Evolutionary conservation across 2,329 filamentous ascomycete genomes (phyloP).

Genomic region (Verticillium nonalfalfae): DNA sequence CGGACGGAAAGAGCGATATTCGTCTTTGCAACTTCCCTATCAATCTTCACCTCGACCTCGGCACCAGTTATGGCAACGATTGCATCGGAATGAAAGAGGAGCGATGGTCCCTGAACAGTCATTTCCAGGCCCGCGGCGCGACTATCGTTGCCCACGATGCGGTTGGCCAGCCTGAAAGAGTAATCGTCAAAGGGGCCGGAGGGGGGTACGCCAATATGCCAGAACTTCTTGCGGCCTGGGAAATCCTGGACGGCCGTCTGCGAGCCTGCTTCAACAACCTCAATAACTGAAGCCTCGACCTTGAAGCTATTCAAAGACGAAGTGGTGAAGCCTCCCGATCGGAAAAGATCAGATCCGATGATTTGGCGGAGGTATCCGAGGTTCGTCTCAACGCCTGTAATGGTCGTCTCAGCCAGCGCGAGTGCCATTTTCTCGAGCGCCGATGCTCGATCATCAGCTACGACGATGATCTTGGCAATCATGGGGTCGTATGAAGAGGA

Average conservation of each 20-base stretch:
- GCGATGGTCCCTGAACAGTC: slow-evolving; percentile 22
- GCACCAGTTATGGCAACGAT: slow-evolving; percentile 26
- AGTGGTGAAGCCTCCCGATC: slow-evolving; percentile 21
- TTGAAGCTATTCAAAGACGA: slow-evolving; percentile 24
- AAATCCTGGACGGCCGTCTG: slow-evolving; percentile 33
- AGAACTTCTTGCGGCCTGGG: slow-evolving; percentile 28
- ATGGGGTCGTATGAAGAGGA: slow-evolving; percentile 72
- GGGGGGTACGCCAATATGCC: slow-evolving; percentile 31
- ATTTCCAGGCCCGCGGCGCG: slow-evolving; percentile 25
- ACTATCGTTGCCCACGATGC: slow-evolving; percentile 22
- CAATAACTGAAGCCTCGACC: slow-evolving; percentile 19
- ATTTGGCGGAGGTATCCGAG: slow-evolving; percentile 24
- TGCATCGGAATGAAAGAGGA: slow-evolving; percentile 25
- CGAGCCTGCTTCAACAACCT: slow-evolving; percentile 27
- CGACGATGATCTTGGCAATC: slow-evolving; percentile 69
- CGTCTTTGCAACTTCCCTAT: slow-evolving; percentile 11
- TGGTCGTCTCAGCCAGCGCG: slow-evolving; percentile 45
- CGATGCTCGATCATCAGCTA: slow-evolving; percentile 50
- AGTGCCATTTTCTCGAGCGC: slow-evolving; percentile 57
- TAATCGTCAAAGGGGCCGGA: slow-evolving; percentile 34
- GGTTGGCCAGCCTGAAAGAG: slow-evolving; percentile 26
- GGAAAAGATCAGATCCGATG: slow-evolving; percentile 19
- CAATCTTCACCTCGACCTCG: slow-evolving; percentile 15
- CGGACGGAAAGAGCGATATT: slow-evolving; percentile 17
- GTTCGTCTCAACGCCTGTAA: slow-evolving; percentile 26